Base-by-base conservation (phyloP, 164 flowering plant species). In the Kalanchoe fedtschenkoi region DNA sequence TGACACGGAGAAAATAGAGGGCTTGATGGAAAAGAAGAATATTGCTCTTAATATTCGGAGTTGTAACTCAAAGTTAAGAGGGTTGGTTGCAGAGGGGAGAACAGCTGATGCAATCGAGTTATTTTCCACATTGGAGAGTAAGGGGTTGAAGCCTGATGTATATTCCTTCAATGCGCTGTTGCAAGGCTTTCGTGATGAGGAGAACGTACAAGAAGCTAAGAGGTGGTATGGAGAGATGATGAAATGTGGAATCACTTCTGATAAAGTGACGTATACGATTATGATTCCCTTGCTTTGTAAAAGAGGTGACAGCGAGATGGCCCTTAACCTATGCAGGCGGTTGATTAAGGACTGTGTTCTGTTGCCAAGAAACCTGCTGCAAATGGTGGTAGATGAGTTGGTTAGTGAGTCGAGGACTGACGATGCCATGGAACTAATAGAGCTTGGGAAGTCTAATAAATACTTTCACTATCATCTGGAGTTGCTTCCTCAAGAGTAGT, bases 1-100 rank as follows among this genome's bases (percentile, higher is more conserved):
- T 6, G 84, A 80, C 9, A 80, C 72, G 2, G 83, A 81, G 58
- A 70, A 60, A 58, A 47, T 70, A 26, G 75, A 78, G 81, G 62
- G 5, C n/a, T 21, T 47, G 62, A 81, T 81, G 81, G 66, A 67
- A 19, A 62, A 43, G 58, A 61, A 69, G 55, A 69, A 66, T 57
- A 46, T 71, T 43, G 46, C 42, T 62, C 76, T 81, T 5, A 58
- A 72, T 58, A 39, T 64, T 8, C 44, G 58, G 34, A 79, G 70
- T 66, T 79, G 68, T 55, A 69, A 77, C 37, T n/a, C 72, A 1
- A 79, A 62, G 60, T 32, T 81, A 51, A 61, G 65, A 13, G 81
- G 77, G 22, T 33, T 80, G 70, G 66, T 69, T 43, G 30, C 17
- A 0, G 64, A 58, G 39, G 60, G 61, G 2, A 15, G 15, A 35